Evolutionary conservation across 306 rosid genomes (phyloP).

Genomic region (Astragalus membranaceus): DNA sequence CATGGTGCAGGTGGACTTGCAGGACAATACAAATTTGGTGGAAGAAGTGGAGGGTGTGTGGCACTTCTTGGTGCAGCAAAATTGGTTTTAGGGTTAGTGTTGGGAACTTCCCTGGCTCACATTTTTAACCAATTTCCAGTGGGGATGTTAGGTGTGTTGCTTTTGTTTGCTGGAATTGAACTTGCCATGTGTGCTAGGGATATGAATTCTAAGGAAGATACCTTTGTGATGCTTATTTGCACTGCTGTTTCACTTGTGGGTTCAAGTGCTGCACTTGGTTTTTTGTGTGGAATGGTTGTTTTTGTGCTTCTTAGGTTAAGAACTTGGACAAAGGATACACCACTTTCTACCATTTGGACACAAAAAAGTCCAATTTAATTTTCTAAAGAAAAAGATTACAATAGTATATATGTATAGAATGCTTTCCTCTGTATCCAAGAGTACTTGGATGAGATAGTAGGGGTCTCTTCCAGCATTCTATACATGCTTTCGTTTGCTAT

Average conservation of each 20-base stretch:
- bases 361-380: not conserved
- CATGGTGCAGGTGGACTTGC: constrained; percentile 31
- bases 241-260: constrained; percentile 30
- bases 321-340: constrained; percentile 15
- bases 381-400: not conserved
- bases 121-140: constrained; percentile 17
- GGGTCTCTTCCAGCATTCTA: too few relatives aligned
- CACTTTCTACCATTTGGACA: constrained; percentile 26
- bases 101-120: constrained; percentile 25
- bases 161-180: constrained; percentile 27
- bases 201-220: constrained; percentile 26
- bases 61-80: constrained; percentile 10
- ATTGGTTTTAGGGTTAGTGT: constrained; percentile 18
- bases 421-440: too few relatives aligned
- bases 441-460: too few relatives aligned
- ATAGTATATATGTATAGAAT: not conserved
- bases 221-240: constrained; percentile 20
- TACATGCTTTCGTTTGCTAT: not conserved
- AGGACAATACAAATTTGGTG: constrained; percentile 27
- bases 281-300: constrained; percentile 21
- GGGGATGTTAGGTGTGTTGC: constrained; percentile 23
- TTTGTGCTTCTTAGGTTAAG: constrained; percentile 18
- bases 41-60: constrained; percentile 26
- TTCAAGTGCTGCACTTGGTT: constrained; percentile 33
- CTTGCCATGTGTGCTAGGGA: constrained; percentile 27